Evolutionary conservation across 1,139 yeast genomes (phyloP).

Genomic region (Nakaseomyces nivariensis): DNA sequence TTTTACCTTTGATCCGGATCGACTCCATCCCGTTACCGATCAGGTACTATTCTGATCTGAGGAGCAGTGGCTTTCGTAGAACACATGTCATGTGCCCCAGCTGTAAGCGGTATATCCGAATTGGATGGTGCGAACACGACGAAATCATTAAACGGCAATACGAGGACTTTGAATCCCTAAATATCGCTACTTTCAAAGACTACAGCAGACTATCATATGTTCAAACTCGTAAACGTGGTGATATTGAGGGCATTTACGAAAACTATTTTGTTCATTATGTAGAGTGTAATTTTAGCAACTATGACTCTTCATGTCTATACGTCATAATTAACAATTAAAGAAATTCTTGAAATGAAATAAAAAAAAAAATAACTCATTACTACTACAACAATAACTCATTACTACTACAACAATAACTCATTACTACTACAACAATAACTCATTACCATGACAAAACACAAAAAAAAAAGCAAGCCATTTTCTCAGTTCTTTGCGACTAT

Average conservation of each 20-base stretch:
- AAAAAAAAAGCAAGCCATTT: too few species aligned
- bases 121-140: constrained; percentile 17
- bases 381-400: too few species aligned
- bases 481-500: too few species aligned
- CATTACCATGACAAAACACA: too few species aligned
- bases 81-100: constrained; percentile 13
- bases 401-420: too few species aligned
- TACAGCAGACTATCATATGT: constrained; percentile 8
- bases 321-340: background rate
- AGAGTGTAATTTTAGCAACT: constrained; percentile 7
- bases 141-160: constrained; percentile 9
- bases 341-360: too few species aligned
- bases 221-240: constrained; percentile 9
- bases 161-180: constrained; percentile 8
- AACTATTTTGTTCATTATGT: constrained; percentile 14
- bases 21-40: constrained; percentile 11
- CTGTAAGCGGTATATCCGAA: constrained; percentile 12
- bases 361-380: too few species aligned
- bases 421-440: too few species aligned
- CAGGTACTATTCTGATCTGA: constrained; percentile 8
- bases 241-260: constrained; percentile 15
- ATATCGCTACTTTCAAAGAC: constrained; percentile 4
- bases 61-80: constrained; percentile 12
- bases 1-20: constrained; percentile 6
- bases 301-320: background rate